Conservation (phyloP, 306 rosid genomes). For the Begonia masoniana region DNA sequence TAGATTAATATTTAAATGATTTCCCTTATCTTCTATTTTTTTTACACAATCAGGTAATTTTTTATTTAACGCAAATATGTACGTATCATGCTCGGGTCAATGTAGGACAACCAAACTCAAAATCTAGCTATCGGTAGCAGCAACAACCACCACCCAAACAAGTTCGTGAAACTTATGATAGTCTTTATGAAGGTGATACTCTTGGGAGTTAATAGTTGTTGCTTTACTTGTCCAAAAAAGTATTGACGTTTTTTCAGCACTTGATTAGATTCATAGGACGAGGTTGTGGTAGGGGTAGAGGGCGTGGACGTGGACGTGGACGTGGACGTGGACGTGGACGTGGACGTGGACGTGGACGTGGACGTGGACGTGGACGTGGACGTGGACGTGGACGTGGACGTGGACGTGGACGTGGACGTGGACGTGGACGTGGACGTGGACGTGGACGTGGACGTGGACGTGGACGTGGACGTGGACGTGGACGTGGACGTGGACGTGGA, state of each 20-base stretch:
- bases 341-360: slow-evolving; percentile 61
- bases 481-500: too few relatives aligned
- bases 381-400: too few relatives aligned
- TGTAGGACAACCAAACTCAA: slow-evolving; percentile 46
- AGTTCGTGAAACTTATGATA: slow-evolving; percentile 51
- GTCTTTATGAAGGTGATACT: slow-evolving; percentile 61
- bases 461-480: too few relatives aligned
- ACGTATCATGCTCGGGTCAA: slow-evolving; percentile 70
- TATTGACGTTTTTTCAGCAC: slow-evolving; percentile 8
- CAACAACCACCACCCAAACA: slow-evolving; percentile 37
- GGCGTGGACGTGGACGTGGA: slow-evolving; percentile 81
- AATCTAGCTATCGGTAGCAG: slow-evolving; percentile 79
- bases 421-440: too few relatives aligned
- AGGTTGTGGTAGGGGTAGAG: too few relatives aligned
- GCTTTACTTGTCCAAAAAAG: neutral
- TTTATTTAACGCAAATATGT: neutral
- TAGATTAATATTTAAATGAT: too few relatives aligned
- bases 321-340: slow-evolving; percentile 79
- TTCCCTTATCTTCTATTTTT: neutral
- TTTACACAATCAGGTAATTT: slow-evolving; percentile 6
- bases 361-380: neutral
- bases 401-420: too few relatives aligned
- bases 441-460: too few relatives aligned
- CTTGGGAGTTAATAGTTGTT: too few relatives aligned
- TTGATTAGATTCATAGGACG: slow-evolving; percentile 56